These are phyloP conservation scores for Saprolegnia parasitica DNA, from an alignment of 352 stramenopile genomes.

Conservation along the genomic window DNA sequence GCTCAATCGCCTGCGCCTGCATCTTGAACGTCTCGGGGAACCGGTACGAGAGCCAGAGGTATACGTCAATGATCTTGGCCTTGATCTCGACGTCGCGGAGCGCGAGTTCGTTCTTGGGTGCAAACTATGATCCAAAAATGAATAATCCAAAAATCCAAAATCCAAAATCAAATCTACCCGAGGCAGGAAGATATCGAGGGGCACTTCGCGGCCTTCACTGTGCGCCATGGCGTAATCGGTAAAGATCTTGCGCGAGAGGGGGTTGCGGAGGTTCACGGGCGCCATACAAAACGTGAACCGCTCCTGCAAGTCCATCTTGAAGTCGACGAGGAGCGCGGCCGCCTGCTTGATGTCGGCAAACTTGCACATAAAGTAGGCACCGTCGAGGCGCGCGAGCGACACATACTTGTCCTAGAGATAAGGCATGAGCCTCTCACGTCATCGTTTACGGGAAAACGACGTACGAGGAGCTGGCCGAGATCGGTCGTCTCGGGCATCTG, in stretches of 20 bases:
- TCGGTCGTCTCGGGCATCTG: constrained; percentile 68
- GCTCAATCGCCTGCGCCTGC: constrained; percentile 54
- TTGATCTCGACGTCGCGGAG: constrained; percentile 87
- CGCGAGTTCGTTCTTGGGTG: constrained; percentile 34
- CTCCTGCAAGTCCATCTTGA: constrained; percentile 68
- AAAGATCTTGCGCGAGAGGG: constrained; percentile 70
- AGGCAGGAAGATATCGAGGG: constrained; percentile 76
- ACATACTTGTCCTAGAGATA: constrained; percentile 65
- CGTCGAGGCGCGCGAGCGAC: constrained; percentile 77
- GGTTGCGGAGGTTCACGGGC: constrained; percentile 74
- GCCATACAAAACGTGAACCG: constrained; percentile 88
- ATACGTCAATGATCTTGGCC: constrained; percentile 90
- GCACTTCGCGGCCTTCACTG: constrained; percentile 58
- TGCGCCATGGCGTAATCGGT: constrained; percentile 82
- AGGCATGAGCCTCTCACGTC: not conserved
- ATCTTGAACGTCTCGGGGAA: constrained; percentile 85
- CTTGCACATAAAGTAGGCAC: constrained; percentile 91
- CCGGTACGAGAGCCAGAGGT: constrained; percentile 91
- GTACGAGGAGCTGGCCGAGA: constrained; percentile 49
- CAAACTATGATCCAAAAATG: constrained; percentile 6
- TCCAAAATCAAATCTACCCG: constrained; percentile 1
- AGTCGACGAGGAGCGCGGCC: constrained; percentile 50
- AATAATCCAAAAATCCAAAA: not conserved
- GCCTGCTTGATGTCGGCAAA: constrained; percentile 76
- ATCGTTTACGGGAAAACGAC: too few relatives aligned